Base-by-base conservation (phyloP, 257 asterid genomes). In the Primulina eburnea region DNA sequence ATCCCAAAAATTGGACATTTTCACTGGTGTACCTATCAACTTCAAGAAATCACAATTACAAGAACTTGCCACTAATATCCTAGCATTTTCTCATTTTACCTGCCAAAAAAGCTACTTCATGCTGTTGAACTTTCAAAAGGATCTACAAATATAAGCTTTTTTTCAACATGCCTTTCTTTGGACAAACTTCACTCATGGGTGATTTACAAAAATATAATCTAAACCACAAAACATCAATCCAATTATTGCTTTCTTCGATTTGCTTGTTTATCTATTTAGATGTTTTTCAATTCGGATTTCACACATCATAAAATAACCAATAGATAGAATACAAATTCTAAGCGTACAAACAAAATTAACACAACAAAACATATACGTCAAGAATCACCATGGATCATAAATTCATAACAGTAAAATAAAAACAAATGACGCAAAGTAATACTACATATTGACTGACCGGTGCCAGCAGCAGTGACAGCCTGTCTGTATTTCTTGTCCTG, bases 401-500 rank as follows among this genome's bases (percentile, higher is more conserved):
- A 8, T 52, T 14, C 47, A 7, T 35, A 50, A 64, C n/a, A 64
- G 9, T 35, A 61, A 56, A 64, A 35, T 29, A 24, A 57, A 50
- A 26, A 33, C 6, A 64, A n/a, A 60, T 4, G 18, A 58, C 8
- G 56, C 50, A 16, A 33, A 76, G 0, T 7, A 11, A 60, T 32
- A 11, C 2, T 26, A 12, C 9, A 32, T 2, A 62, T 12, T 33
- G 29, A 81, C 90, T 84, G 53, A 94, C 97, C 99, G 21, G 95
- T 72, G 60, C 99, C 99, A 75, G 97, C 97, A 34, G 99, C 99
- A 52, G 99, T 89, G 75, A 94, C 60, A 38, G 97, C 99, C 83
- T 91, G 97, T 79, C 97, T 86, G 77, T 91, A 94, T 77, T 91
- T 91, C 86, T 94, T 91, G 75, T 94, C 99, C 84, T 94, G 97